Base-by-base conservation (phyloP, 2,329 filamentous ascomycete genomes). In the Pseudogymnoascus sp. region DNA sequence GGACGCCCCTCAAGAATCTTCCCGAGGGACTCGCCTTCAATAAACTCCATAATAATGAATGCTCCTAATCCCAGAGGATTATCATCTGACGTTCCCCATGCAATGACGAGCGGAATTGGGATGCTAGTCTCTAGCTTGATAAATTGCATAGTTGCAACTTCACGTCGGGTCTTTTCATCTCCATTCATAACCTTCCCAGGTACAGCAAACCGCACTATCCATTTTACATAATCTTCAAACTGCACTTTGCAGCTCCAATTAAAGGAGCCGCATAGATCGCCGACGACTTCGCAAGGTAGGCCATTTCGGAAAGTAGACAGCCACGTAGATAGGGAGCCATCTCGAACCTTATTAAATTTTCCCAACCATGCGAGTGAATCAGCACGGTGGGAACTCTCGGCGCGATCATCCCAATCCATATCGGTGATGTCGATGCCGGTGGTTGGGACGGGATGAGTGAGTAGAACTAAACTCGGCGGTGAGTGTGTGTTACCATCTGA, bases 1-100 rank as follows among this genome's bases (percentile, higher is more conserved):
- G 38, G 16, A 18, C n/a, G 3, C 38, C 62, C 64, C 23, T 64
- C 64, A 31, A 66, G 62, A 56, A 66, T 62, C 38, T 34, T 66
- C 23, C 60, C 62, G 25, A 67, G 60, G 31, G 62, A 37, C 49
- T 62, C 63, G 34, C 66, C 63, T 38, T 67, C 63, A 38, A 67
- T 65, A 59, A 53, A 64, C 59, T 65, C 65, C 70, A 73, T 73
- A n/a, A 73, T 69, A 5, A 73, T 73, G 31, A 73, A 71, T 7
- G 69, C 70, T 25, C 71, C 69, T 25, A 73, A 65, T 62, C 66
- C 65, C 56, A 71, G 69, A 46, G 62, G 34, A 53, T 74, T 74
- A 5, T 65, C 68, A 25, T 67, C 62, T 61, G 73, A 70, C 7
- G 60, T 49, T 43, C 71, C 71, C 68, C 69, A 75, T 60, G 69